Evolutionary conservation across 805 yeast genomes (phyloP), one percentile per base, ranked within the genome.

Genomic region (Trichomonascus vanleenenianus): DNA sequence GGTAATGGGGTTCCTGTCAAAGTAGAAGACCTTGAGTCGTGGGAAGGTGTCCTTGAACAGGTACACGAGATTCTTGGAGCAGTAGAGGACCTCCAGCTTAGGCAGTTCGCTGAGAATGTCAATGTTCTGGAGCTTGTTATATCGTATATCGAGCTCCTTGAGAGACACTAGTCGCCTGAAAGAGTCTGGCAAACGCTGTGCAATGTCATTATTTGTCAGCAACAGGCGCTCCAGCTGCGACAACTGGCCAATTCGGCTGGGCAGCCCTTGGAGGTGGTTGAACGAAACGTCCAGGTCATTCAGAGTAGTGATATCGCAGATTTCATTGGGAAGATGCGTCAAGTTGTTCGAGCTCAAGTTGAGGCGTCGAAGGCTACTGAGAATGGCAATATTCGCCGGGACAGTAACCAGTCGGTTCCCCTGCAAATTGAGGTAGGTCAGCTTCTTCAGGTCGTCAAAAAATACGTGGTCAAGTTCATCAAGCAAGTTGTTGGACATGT

Each of bases 1-100:
- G 0, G 96, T 87, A 45, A 88, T 76, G 3, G 96, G 97, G 60
- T 88, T 89, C 58, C 83, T 76, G 58, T 84, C 88, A 40, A 88
- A 68, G 57, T 82, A 84, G 35, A 89, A 69, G 12, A 82, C 74
- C 56, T 83, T 75, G 54, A 89, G 66, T 43, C 75, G 75, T 30
- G 76, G 75, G 56, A 85, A 74, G 40, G 73, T 66, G 58, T 78
- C 82, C 45, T 77, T 75, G 59, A 85, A 83, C 12, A 76, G 75
- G 0, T 94, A 78, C 11, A 88, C 81, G 49, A 75, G 75, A 60
- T 87, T 87, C 60, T 85, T 85, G 2, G 91, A 75, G 7, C 86
- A 77, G 54, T 79, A 78, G 19, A 84, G 65, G n/a, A 79, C 81
- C 59, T 84, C 91, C 49, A 87, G 66, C 46, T 73, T 76, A 3